A percentile compares a stretch with the other conserved stretches of the same genome.
These are phyloP conservation scores for Chaetomiaceae sp. DNA, from an alignment of 2,329 filamentous ascomycete species.

Conservation along the genomic window DNA sequence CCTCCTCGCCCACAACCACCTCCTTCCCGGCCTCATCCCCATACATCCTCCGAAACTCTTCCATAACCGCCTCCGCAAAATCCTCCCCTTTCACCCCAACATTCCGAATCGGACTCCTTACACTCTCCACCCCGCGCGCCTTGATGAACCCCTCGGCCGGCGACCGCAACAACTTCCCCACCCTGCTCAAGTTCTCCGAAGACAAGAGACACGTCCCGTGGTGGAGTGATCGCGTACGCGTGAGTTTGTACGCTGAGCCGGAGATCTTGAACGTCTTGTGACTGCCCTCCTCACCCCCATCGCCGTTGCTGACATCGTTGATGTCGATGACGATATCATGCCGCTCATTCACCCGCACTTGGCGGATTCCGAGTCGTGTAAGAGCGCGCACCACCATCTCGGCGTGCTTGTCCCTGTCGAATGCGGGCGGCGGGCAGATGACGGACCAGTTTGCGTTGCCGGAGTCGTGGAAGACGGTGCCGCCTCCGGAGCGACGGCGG, in stretches of 20 bases:
- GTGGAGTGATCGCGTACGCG: constrained; percentile 73
- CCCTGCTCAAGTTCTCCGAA: constrained; percentile 66
- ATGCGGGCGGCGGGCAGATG: constrained; percentile 70
- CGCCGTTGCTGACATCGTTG: background rate
- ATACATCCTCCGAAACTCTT: constrained; percentile 67
- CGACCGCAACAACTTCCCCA: constrained; percentile 70
- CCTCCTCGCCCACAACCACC: constrained; percentile 45
- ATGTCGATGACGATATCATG: constrained; percentile 79
- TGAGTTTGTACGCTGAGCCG: constrained; percentile 93
- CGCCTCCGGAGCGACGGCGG: constrained; percentile 80
- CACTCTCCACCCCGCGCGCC: constrained; percentile 84
- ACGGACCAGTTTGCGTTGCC: constrained; percentile 96
- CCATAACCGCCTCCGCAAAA: constrained; percentile 54
- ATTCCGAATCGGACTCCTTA: constrained; percentile 79
- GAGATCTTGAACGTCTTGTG: constrained; percentile 16
- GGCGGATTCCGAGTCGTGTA: constrained; percentile 48
- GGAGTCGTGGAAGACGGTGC: constrained; percentile 87
- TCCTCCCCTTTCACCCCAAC: constrained; percentile 51
- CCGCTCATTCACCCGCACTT: constrained; percentile 71
- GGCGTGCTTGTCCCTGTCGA: constrained; percentile 82
- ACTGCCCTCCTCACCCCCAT: background rate
- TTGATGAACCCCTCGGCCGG: constrained; percentile 72
- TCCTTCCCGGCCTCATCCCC: constrained; percentile 35
- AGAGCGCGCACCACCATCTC: constrained; percentile 90
- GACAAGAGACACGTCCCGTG: constrained; percentile 86